phyloP scores from a whole-genome alignment of 148 eudicot genomes.

The Heliosperma pusillum region DNA sequence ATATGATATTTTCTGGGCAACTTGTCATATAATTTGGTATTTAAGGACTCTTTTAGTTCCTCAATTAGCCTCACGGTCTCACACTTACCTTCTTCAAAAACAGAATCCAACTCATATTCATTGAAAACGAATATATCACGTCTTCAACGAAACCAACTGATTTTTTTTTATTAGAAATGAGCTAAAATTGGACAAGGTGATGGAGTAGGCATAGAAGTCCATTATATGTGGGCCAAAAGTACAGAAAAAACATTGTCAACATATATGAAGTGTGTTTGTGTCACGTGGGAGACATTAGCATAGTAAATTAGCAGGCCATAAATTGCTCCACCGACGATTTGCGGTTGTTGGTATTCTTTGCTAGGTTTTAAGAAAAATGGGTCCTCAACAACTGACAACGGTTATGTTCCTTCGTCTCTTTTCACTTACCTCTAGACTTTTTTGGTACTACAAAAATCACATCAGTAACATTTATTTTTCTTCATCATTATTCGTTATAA shows the following conservation, averaged over 20 bases:
- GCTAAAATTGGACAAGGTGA: not conserved
- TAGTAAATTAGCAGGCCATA: not conserved
- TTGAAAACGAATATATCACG: too few species aligned
- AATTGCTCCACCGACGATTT: slow-evolving; percentile 19
- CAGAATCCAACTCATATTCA: too few species aligned
- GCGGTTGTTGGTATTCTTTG: not conserved
- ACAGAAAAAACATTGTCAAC: not conserved
- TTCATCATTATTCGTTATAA: too few species aligned
- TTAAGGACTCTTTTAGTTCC: too few species aligned
- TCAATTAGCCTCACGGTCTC: too few species aligned
- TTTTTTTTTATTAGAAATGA: too few species aligned
- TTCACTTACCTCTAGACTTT: not conserved
- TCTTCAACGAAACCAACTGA: too few species aligned
- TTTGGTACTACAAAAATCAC: too few species aligned
- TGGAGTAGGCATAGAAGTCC: not conserved
- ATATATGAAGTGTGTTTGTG: not conserved
- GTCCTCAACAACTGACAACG: slow-evolving; percentile 7
- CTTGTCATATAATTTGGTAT: too few species aligned
- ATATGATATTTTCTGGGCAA: too few species aligned
- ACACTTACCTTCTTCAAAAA: too few species aligned
- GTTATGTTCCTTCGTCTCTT: slow-evolving; percentile 4
- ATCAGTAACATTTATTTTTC: too few species aligned
- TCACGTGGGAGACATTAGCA: not conserved
- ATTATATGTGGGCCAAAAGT: not conserved
- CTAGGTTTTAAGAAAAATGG: not conserved